These are phyloP conservation scores for Fusarium nisikadoi DNA, from an alignment of 2,329 filamentous ascomycete species.

Conservation along the genomic window DNA sequence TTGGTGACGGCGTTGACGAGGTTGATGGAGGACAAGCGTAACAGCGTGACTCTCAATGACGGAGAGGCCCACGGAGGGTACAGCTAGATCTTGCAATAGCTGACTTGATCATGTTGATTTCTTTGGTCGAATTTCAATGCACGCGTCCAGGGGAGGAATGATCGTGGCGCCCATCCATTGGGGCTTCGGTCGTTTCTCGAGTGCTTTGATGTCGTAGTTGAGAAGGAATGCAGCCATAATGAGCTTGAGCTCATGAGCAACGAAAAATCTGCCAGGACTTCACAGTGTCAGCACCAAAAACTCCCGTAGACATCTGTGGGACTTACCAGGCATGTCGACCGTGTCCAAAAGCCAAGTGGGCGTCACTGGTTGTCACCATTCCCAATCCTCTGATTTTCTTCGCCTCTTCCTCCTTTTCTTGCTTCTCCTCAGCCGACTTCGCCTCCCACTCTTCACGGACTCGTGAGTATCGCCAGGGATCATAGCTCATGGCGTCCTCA, in stretches of 20 bases:
- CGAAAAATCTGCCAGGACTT: conserved; percentile 66
- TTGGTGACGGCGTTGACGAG: conserved; percentile 27
- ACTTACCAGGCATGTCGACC: conserved; percentile 62
- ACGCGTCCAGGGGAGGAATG: conserved; percentile 43
- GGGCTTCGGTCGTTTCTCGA: conserved; percentile 53
- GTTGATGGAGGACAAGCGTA: conserved; percentile 24
- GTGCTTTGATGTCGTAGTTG: conserved; percentile 62
- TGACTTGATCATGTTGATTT: background rate
- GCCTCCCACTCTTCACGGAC: conserved; percentile 53
- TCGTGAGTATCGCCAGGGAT: conserved; percentile 61
- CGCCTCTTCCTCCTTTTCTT: conserved; percentile 46
- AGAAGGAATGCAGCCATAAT: conserved; percentile 60
- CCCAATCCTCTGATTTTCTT: conserved; percentile 53
- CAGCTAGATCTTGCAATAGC: background rate
- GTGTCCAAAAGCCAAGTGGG: conserved; percentile 66
- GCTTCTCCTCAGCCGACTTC: conserved; percentile 43
- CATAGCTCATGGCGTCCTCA: conserved; percentile 54
- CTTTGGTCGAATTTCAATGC: conserved; percentile 43
- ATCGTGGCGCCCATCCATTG: conserved; percentile 59
- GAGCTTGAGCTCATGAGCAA: conserved; percentile 66
- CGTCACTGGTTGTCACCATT: conserved; percentile 64
- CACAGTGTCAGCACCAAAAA: background rate
- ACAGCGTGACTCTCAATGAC: conserved; percentile 1
- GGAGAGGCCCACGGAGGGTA: conserved; percentile 22
- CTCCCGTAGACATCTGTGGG: background rate